Base-by-base conservation (phyloP, 2,329 filamentous ascomycete genomes). In the Venturia oleaginea region DNA sequence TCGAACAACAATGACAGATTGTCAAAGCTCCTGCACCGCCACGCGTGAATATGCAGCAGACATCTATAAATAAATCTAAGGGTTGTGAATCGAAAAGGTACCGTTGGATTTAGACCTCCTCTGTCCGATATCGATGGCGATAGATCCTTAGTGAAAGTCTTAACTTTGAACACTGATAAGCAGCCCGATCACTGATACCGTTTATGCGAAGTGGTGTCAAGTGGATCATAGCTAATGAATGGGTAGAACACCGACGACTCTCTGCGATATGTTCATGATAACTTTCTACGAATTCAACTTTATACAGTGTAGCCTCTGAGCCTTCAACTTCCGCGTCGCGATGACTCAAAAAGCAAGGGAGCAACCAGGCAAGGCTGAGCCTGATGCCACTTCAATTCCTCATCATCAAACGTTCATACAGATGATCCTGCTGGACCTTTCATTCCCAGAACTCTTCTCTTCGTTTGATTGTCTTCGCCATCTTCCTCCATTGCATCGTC, bases 401-500 rank as follows among this genome's bases (percentile, higher is more conserved):
- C 17, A 30, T 32, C 48, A 2, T 32, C 48, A 54, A 30, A 17
- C 8, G 13, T 46, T 54, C 27, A 54, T 7, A 57, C 30, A 17
- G 51, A 32, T 34, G 51, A 57, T 32, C 51, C 51, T 57, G 2
- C 51, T 32, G 51, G 51, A 32, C 51, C 51, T 34, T 57, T 57
- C 51, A 57, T 57, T 22, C 51, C 51, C 17, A 57, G 15, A 34
- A 57, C 51, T 34, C 51, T 57, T 34, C 51, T 34, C 30, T 57
- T 57, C 15, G 27, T 34, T 15, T 57, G 51, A 17, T n/a, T 57
- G 4, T 57, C 51, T 32, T 57, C 51, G 1, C 51, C 51, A n/a
- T 57, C 51, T 19, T 60, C 59, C 30, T 63, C 62, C 46, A 55
- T 63, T n/a, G 42, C 62, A 63, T 63, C 62, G 5, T 30, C 62